phyloP scores from a whole-genome alignment of 305 asterid species.

The Solanum chacoense region DNA sequence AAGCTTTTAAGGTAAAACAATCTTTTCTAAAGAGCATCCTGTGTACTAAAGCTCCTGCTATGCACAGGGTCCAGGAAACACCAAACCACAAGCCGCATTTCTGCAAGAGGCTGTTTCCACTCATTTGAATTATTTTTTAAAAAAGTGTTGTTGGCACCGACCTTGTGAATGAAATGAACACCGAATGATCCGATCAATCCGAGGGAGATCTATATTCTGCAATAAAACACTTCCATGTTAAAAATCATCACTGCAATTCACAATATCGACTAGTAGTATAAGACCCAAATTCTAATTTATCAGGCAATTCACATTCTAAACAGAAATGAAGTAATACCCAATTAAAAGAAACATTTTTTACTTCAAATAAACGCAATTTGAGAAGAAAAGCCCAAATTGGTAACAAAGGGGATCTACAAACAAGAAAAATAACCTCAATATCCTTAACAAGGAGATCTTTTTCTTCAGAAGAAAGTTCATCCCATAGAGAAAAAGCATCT shows the following conservation, averaged over 20 bases:
- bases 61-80: background rate
- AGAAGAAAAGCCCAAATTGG: background rate
- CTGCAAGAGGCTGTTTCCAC: background rate
- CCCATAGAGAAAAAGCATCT: slow-evolving; percentile 84
- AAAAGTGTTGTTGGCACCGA: slow-evolving; percentile 7
- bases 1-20: background rate
- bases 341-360: background rate
- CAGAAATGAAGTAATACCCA: background rate
- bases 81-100: background rate
- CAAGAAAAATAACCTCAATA: slow-evolving; percentile 42
- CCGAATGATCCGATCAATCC: slow-evolving; percentile 80
- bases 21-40: background rate
- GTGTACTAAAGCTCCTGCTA: background rate
- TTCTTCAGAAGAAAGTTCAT: slow-evolving; percentile 68
- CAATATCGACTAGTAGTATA: background rate
- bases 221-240: slow-evolving; percentile 3
- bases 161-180: slow-evolving; percentile 92
- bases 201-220: slow-evolving; percentile 89
- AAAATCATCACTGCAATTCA: background rate
- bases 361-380: background rate
- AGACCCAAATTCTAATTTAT: background rate
- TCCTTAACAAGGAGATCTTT: slow-evolving; percentile 69
- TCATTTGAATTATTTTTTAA: background rate
- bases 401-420: background rate
- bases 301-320: background rate